Evolutionary conservation across 176 grass and related monocot species (phyloP).

Genomic region (Melocanna baccifera): DNA sequence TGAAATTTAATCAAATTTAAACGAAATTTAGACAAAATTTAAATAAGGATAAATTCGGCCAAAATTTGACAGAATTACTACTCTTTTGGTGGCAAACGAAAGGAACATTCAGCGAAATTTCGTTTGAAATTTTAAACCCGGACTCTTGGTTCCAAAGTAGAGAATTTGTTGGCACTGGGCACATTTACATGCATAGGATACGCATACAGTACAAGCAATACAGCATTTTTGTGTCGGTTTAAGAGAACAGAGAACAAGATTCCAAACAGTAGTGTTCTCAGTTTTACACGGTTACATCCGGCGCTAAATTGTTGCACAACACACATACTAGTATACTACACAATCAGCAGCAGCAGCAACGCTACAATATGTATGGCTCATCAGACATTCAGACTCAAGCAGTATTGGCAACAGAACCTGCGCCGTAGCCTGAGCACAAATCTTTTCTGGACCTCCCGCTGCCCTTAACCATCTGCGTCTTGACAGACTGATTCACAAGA

Average conservation of each 20-base stretch:
- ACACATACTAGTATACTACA: background rate
- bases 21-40: too few relatives aligned
- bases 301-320: background rate
- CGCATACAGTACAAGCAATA: background rate
- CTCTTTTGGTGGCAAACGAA: too few relatives aligned
- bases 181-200: background rate
- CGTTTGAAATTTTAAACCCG: too few relatives aligned
- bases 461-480: background rate
- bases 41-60: too few relatives aligned
- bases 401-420: background rate
- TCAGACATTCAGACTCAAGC: background rate
- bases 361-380: background rate
- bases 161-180: background rate
- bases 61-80: too few relatives aligned
- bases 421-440: background rate
- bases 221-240: background rate
- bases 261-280: background rate
- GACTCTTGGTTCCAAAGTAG: background rate
- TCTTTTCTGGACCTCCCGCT: background rate
- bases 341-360: background rate
- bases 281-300: background rate
- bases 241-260: background rate
- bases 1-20: too few relatives aligned
- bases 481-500: conserved; percentile 16
- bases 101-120: too few relatives aligned